These are phyloP conservation scores for Skeletonema costatum DNA, from an alignment of 108 stramenopile species.

Conservation along the genomic window DNA sequence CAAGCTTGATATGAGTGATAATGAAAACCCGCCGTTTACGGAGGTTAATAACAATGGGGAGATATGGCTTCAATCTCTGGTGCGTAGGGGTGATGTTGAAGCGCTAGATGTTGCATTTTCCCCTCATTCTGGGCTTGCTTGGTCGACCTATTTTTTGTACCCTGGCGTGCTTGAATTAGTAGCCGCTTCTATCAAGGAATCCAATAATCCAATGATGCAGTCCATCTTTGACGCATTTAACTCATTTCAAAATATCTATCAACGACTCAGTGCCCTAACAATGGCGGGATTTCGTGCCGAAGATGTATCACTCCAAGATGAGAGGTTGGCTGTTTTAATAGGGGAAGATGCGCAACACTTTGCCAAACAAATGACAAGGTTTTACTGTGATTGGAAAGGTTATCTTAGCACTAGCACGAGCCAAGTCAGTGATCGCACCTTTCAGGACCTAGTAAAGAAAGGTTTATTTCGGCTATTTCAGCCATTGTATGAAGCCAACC, in stretches of 20 bases:
- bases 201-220: neutral
- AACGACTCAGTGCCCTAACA: neutral
- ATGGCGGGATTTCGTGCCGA: neutral
- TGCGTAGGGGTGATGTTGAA: conserved; percentile 1
- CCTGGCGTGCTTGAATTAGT: neutral
- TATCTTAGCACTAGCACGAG: neutral
- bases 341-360: neutral
- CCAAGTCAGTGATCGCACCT: neutral
- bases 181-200: neutral
- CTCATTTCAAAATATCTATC: neutral
- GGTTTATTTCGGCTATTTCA: neutral
- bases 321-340: neutral
- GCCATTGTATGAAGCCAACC: neutral
- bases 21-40: neutral
- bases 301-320: neutral
- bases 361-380: neutral
- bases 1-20: neutral
- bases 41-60: conserved; percentile 4
- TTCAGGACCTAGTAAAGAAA: neutral
- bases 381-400: neutral
- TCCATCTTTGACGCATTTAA: neutral
- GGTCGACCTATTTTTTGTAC: neutral
- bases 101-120: conserved; percentile 10
- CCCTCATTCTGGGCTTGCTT: neutral
- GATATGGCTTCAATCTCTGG: conserved; percentile 13